Evolutionary conservation across 1,139 yeast species (phyloP).

Genomic region (Zygosaccharomyces sapae): DNA sequence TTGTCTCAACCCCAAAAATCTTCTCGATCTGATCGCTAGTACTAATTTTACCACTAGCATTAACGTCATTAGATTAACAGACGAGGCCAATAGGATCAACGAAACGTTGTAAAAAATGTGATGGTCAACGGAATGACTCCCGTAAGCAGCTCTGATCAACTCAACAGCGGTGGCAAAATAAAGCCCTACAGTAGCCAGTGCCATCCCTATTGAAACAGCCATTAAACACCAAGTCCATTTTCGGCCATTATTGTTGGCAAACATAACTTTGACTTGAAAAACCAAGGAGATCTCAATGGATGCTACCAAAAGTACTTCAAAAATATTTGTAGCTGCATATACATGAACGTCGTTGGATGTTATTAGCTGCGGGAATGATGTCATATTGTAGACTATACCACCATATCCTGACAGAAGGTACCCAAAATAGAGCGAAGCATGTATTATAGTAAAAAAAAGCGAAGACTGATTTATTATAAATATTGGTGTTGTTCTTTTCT

Average conservation of each 20-base stretch:
- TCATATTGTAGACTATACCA: slow-evolving; percentile 47
- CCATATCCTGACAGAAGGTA: slow-evolving; percentile 53
- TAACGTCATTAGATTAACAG: slow-evolving; percentile 59
- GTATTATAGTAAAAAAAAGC: slow-evolving; percentile 51
- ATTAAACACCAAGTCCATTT: slow-evolving; percentile 43
- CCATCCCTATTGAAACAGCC: slow-evolving; percentile 42
- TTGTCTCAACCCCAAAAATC: slow-evolving; percentile 71
- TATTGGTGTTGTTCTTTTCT: slow-evolving; percentile 56
- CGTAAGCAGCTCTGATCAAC: slow-evolving; percentile 35
- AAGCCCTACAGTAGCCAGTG: slow-evolving; percentile 49
- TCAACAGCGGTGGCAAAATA: slow-evolving; percentile 47
- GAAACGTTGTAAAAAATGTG: slow-evolving; percentile 46
- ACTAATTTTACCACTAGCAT: slow-evolving; percentile 59
- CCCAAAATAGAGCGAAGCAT: slow-evolving; percentile 54
- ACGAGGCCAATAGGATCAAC: slow-evolving; percentile 59
- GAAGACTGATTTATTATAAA: slow-evolving; percentile 64
- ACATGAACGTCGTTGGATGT: slow-evolving; percentile 39
- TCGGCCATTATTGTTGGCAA: slow-evolving; percentile 49
- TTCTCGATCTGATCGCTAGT: slow-evolving; percentile 65
- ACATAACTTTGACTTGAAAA: slow-evolving; percentile 67
- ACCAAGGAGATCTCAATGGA: slow-evolving; percentile 62
- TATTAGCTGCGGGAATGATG: slow-evolving; percentile 44
- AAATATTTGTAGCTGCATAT: slow-evolving; percentile 55
- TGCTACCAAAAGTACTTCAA: slow-evolving; percentile 55
- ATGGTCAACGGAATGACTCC: slow-evolving; percentile 30